Base-by-base conservation (phyloP, 2,329 filamentous ascomycete species). In the Colletotrichum caudatum region DNA sequence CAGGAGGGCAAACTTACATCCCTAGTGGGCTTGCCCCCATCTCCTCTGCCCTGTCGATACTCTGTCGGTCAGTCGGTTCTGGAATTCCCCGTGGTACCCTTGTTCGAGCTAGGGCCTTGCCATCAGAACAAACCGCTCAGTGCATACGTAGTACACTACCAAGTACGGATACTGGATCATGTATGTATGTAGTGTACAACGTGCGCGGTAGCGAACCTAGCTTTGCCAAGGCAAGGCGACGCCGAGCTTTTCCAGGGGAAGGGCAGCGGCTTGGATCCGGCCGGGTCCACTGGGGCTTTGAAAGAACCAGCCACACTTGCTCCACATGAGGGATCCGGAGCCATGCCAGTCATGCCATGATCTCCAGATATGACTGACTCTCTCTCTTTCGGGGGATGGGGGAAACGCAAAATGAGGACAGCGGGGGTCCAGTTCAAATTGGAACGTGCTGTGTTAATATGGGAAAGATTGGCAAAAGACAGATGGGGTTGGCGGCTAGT, bases 61-160 rank as follows among this genome's bases (percentile, higher is more conserved):
- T 71, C 26, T 59, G 69, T 71, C 69, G 64, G 69, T 53, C 58
- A 53, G 44, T 71, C 64, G 46, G 64, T 62, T 68, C 69, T 71
- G 69, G 64, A 71, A 71, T 68, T 71, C 58, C 65, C 69, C 69
- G 69, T 71, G n/a, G 59, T 29, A 63, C 69, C 69, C 69, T 58
- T 63, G 68, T 37, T 56, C 37, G 50, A 33, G 50, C 48, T 35
- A 56, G 50, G 61, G 48, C 48, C 48, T 44, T 39, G 60, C 23
- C 33, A 46, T 39, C 23, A 37, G 33, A 63, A 53, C 29, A 62
- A 62, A 53, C 33, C 60, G 51, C 44, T 37, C 60, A 63, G 48
- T 23, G 48, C 51, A 37, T 9, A 37, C 35, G 35, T 11, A 33
- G 20, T 29, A 39, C 29, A 29, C 29, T 29, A 29, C 29, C 29